Base-by-base conservation (phyloP, 805 yeast species). In the Tetrapisispora arboricola region DNA sequence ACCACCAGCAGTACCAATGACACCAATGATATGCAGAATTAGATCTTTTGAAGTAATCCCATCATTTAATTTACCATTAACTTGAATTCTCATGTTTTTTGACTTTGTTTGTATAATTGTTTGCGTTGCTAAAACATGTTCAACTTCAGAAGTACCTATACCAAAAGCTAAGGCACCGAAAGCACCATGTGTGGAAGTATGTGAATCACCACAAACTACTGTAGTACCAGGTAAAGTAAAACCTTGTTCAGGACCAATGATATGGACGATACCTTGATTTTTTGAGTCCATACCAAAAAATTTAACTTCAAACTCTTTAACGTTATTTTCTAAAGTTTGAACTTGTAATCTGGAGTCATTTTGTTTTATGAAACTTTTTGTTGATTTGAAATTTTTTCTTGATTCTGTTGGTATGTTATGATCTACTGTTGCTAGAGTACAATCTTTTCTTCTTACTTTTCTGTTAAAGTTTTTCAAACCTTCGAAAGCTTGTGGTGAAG, bases 1-100 rank as follows among this genome's bases (percentile, higher is more conserved):
- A 68, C 98, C 98, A 67, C 98, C 98, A 46, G 98, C 98, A 50
- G 98, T 92, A 67, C 98, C 98, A 58, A 92, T 92, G 39, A 80
- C 78, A 53, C 96, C 96, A 58, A 92, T 92, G 33, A 92, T 92
- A 62, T 92, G 97, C 45, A 92, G 73, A 50, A 92, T 80, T 54
- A 92, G 71, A 68, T 92, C 98, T 72, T 92, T 92, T 35, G 97
- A 92, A 16, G 98, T 90, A 64, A 92, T 81, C 40, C 96, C 97
- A 30, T 84, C 83, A 29, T 71, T 66, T 51, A 92, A 74, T 51
- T 82, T 83, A 49, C 98, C 98, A 44, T 80, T 78, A 20, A 92
- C 84, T 46, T 71, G 64, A 52, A 92, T 80, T 60, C 92, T 75
- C 98, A 92, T 92, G 70, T 92, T 92, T 64, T 90, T 90, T 29